phyloP scores from a whole-genome alignment of 1,284 basidiomycete genomes.

The Apiotrichum sp. region DNA sequence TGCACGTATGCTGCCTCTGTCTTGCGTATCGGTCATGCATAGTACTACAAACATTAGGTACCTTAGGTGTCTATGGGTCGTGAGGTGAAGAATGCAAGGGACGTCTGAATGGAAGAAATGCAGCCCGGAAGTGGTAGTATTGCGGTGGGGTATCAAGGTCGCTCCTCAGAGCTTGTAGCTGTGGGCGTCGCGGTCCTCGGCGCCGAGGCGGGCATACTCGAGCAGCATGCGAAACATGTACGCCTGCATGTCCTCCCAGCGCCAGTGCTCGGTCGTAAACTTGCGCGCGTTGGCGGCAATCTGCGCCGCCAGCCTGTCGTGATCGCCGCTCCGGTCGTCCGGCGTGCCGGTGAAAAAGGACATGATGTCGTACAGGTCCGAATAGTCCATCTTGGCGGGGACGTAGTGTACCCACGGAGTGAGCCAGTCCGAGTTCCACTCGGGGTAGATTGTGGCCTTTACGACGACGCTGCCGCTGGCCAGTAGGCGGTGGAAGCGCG shows the following conservation, averaged over 20 bases:
- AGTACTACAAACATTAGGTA: no score
- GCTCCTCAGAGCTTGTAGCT: not conserved
- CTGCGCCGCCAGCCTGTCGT: conserved; percentile 48
- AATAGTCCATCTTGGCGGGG: conserved; percentile 49
- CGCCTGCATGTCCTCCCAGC: conserved; percentile 52
- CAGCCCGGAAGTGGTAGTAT: no score
- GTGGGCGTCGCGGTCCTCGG: not conserved
- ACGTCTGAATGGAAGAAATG: no score
- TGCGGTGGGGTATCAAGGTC: no score
- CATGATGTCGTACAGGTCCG: conserved; percentile 50
- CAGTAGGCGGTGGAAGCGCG: conserved; percentile 44
- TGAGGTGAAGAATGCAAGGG: no score
- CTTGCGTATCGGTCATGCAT: no score
- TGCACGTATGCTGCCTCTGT: no score
- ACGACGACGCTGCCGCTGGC: conserved; percentile 47
- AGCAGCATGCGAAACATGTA: conserved; percentile 46
- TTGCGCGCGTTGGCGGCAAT: conserved; percentile 47
- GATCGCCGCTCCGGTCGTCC: conserved; percentile 33
- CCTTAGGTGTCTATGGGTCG: no score
- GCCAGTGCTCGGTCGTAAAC: conserved; percentile 49
- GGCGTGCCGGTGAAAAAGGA: conserved; percentile 50
- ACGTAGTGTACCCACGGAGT: conserved; percentile 50
- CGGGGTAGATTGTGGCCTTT: conserved; percentile 49
- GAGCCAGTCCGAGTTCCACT: conserved; percentile 49
- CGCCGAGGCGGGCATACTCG: conserved; percentile 20